Evolutionary conservation across 331 rosid genomes (phyloP).

Genomic region (Rosa hybrid): DNA sequence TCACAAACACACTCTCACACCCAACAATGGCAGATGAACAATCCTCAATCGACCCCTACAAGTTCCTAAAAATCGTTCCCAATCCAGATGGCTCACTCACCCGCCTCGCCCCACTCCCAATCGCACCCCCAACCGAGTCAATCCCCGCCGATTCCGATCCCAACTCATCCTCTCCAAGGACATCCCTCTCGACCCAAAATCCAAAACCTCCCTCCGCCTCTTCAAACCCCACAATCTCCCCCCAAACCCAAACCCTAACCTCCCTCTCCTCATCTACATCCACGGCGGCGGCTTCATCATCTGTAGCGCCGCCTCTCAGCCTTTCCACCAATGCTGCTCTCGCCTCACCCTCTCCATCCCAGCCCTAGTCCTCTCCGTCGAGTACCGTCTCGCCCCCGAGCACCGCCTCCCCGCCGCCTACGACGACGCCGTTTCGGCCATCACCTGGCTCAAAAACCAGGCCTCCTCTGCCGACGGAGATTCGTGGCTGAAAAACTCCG

Average conservation of each 20-base stretch:
- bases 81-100: conserved; percentile 66
- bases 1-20: not conserved
- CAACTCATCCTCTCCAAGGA: conserved; percentile 48
- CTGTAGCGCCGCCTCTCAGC: conserved; percentile 44
- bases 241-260: conserved; percentile 26
- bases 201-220: conserved; percentile 62
- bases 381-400: conserved; percentile 78
- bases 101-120: conserved; percentile 28
- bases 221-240: conserved; percentile 54
- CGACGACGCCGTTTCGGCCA: conserved; percentile 63
- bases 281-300: conserved; percentile 92
- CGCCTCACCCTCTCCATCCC: conserved; percentile 30
- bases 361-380: conserved; percentile 55
- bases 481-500: conserved; percentile 52
- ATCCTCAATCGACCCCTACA: conserved; percentile 42
- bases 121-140: conserved; percentile 26
- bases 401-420: conserved; percentile 90
- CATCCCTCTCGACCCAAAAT: conserved; percentile 44
- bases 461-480: conserved; percentile 30
- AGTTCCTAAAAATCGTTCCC: conserved; percentile 40
- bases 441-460: conserved; percentile 45
- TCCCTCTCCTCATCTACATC: conserved; percentile 66
- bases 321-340: conserved; percentile 49
- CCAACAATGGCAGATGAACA: conserved; percentile 41
- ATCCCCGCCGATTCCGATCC: not conserved